Evolutionary conservation across 495 filamentous ascomycete genomes (phyloP).

Genomic region (Aspergillus sparsus): DNA sequence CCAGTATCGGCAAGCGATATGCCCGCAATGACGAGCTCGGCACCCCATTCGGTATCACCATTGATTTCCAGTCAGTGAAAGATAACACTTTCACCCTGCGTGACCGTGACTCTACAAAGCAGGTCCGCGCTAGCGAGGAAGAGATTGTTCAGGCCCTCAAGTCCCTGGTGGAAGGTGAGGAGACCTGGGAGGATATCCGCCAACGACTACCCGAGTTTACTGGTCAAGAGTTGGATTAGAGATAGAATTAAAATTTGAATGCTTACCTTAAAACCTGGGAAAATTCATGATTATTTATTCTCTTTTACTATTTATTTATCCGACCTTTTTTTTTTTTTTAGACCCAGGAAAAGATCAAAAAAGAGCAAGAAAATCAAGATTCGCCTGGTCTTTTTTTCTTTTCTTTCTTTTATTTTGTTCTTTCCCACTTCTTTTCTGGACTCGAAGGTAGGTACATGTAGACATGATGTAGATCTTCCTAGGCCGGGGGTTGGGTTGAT

Average conservation of each 20-base stretch:
- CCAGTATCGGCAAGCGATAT: conserved; percentile 70
- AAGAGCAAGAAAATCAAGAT: neutral
- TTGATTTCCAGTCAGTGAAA: conserved; percentile 70
- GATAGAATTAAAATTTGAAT: neutral
- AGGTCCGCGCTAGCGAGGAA: conserved; percentile 66
- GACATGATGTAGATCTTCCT: neutral
- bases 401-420: neutral
- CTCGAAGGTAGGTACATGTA: conserved; percentile 5
- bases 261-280: too few relatives aligned
- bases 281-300: conserved; percentile 5
- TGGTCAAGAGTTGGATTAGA: conserved; percentile 64
- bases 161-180: conserved; percentile 59
- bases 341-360: neutral
- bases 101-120: conserved; percentile 66
- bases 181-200: conserved; percentile 65
- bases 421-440: neutral
- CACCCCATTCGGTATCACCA: conserved; percentile 65
- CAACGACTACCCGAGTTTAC: conserved; percentile 65
- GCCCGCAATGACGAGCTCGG: conserved; percentile 68
- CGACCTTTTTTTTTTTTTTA: too few relatives aligned
- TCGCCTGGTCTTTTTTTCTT: neutral
- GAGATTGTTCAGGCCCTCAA: conserved; percentile 63
- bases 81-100: conserved; percentile 68
- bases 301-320: conserved; percentile 2
- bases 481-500: conserved; percentile 8